Percentiles rank a stretch among this genome's conserved stretches.
phyloP scores from a whole-genome alignment of 371 early-diverging fungal genomes.

The Apophysomyces trapeziformis region DNA sequence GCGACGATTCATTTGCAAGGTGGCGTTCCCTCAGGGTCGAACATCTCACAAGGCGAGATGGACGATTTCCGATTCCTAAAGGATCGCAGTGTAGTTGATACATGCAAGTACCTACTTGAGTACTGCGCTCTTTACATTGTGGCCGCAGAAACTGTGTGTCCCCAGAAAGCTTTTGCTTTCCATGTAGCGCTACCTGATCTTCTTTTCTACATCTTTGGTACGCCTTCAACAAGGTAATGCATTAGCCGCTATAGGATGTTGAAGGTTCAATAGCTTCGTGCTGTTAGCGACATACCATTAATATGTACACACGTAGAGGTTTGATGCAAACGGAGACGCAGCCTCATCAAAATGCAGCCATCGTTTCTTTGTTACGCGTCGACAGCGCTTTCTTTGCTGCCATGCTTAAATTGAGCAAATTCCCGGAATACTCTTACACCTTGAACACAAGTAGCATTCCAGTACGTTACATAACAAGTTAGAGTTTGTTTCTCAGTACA shows the following conservation, averaged over 20 bases:
- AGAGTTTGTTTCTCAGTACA: background rate
- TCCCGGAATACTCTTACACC: slow-evolving; percentile 35
- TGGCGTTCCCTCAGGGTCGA: background rate
- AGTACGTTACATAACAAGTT: slow-evolving; percentile 20
- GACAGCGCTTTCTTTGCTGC: slow-evolving; percentile 36
- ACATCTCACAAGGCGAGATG: slow-evolving; percentile 5
- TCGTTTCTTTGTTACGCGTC: slow-evolving; percentile 23
- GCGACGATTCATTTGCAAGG: too few species aligned
- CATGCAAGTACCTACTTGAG: slow-evolving; percentile 17
- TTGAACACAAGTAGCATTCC: slow-evolving; percentile 33
- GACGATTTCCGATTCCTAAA: slow-evolving; percentile 16
- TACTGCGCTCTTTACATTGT: slow-evolving; percentile 16
- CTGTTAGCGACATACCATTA: background rate
- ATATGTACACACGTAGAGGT: slow-evolving; percentile 26
- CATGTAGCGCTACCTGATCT: slow-evolving; percentile 31
- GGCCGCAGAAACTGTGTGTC: slow-evolving; percentile 9
- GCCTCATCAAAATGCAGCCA: slow-evolving; percentile 24
- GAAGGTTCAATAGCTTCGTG: background rate
- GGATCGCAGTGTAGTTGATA: slow-evolving; percentile 10
- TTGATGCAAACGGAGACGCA: slow-evolving; percentile 36
- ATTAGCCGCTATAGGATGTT: background rate
- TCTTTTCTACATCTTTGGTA: slow-evolving; percentile 39
- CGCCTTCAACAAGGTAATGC: slow-evolving; percentile 38
- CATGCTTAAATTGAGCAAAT: slow-evolving; percentile 22
- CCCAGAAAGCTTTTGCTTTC: slow-evolving; percentile 18